A percentile compares a stretch with the other conserved stretches of the same genome.
These are phyloP conservation scores for Populus hybrid DNA, from an alignment of 441 rosid species.

Conservation along the genomic window DNA sequence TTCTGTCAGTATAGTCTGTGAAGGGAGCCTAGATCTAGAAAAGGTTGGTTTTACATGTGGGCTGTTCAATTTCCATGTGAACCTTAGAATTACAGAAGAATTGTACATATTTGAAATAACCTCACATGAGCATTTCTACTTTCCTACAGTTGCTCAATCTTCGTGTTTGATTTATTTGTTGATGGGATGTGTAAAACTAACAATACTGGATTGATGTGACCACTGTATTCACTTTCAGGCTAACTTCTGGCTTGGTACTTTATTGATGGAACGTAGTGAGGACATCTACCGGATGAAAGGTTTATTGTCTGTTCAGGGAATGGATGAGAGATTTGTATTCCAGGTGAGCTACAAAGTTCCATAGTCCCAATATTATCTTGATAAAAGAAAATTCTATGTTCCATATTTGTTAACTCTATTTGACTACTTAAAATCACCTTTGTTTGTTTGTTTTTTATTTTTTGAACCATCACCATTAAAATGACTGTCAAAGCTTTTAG, in stretches of 20 bases:
- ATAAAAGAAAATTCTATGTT: background rate
- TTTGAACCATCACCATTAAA: no score
- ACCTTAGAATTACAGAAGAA: background rate
- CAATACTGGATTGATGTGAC: background rate
- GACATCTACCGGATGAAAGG: slow-evolving; percentile 98
- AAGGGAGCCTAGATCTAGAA: slow-evolving; percentile 93
- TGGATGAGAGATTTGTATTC: slow-evolving; percentile 89
- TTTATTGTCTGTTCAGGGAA: slow-evolving; percentile 71
- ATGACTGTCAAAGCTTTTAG: background rate
- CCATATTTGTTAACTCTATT: background rate
- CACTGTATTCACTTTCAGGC: slow-evolving; percentile 46
- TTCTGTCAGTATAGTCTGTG: slow-evolving; percentile 90
- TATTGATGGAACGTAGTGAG: slow-evolving; percentile 77
- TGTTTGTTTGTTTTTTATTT: no score
- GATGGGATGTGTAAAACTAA: background rate
- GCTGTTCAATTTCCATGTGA: background rate
- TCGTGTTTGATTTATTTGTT: background rate
- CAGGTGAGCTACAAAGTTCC: slow-evolving; percentile 39
- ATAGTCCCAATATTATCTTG: background rate
- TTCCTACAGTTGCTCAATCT: background rate
- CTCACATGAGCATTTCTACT: background rate
- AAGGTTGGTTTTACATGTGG: slow-evolving; percentile 48
- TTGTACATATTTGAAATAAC: background rate
- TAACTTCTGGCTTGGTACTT: slow-evolving; percentile 88
- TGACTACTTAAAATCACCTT: background rate